These are phyloP conservation scores for Aspergillus melleus DNA, from an alignment of 2,329 filamentous ascomycete genomes.

Conservation along the genomic window DNA sequence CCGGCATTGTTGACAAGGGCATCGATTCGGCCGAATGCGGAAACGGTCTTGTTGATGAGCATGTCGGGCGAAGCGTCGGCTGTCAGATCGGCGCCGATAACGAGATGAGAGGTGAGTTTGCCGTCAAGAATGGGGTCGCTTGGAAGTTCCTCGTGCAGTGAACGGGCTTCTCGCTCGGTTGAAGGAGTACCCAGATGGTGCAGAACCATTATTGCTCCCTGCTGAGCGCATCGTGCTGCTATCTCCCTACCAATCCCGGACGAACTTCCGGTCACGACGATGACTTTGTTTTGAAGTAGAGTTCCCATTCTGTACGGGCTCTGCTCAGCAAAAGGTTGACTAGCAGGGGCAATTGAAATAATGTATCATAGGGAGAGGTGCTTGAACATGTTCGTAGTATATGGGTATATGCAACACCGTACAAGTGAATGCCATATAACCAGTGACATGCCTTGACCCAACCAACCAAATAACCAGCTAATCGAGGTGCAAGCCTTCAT, in stretches of 20 bases:
- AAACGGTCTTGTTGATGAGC: not conserved
- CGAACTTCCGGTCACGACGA: not conserved
- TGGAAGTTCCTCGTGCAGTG: not conserved
- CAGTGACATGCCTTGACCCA: no score
- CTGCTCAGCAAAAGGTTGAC: no score
- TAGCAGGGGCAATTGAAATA: no score
- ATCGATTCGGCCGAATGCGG: not conserved
- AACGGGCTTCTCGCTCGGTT: not conserved
- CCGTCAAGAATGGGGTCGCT: not conserved
- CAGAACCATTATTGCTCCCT: not conserved
- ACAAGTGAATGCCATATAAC: no score
- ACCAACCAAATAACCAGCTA: no score
- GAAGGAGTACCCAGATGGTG: not conserved
- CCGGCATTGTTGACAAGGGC: slow-evolving; percentile 4
- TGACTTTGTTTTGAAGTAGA: not conserved
- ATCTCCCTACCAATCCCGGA: not conserved
- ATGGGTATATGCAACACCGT: no score
- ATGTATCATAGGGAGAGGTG: no score
- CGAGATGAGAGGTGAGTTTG: not conserved
- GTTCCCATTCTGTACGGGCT: not conserved
- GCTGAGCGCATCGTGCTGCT: not conserved
- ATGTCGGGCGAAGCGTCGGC: not conserved
- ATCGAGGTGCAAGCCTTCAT: no score
- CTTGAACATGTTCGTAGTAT: no score
- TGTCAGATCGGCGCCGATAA: no score